Base-by-base conservation (phyloP, 1,284 basidiomycete genomes). In the Irpex sp. region DNA sequence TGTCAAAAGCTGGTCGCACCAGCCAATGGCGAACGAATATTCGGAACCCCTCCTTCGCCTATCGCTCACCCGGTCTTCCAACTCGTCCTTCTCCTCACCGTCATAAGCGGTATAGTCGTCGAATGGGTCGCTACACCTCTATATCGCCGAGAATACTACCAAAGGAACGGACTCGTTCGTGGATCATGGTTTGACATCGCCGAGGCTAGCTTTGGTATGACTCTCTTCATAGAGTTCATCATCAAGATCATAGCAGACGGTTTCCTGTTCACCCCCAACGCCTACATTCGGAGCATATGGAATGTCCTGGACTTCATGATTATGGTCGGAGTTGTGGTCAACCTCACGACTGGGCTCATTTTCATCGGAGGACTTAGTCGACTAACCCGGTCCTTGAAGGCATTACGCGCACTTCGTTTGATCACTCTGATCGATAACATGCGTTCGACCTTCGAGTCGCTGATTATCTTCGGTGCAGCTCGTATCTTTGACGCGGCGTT, bases 181-280 rank as follows among this genome's bases (percentile, higher is more conserved):
- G 83, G 82, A 2, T 85, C 93, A 0, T 99, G 97, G 97, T 98
- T 95, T 74, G 90, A 94, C 68, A 78, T 96, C 55, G 84, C 89
- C 1, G 96, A 98, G 73, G 79, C 85, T 0, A 79, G 84, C 0
- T 90, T 98, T 58, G 91, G 90, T 1, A 77, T 90, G 58, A 79
- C 89, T 5, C 90, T 98, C 47, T 76, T 97, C 58, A 66, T 90
- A 60, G 97, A 99, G 73, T 95, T 97, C 67, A 65, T 92, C 65
- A 88, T 98, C 85, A 96, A 98, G 77, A 79, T 97, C 70, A 80
- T 95, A 56, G 97, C 97, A 0, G 97, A 99, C 70, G 97, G 97
- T 0, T 91, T 96, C 72, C 70, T 90, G 15, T 96, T 97, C 76
- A 91, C 95, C 0, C 97, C 97, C 0, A 98, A 98, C 70, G 95